Evolutionary conservation across 192 early-diverging fungal species (phyloP).

Genomic region (Spizellomyces sp.): DNA sequence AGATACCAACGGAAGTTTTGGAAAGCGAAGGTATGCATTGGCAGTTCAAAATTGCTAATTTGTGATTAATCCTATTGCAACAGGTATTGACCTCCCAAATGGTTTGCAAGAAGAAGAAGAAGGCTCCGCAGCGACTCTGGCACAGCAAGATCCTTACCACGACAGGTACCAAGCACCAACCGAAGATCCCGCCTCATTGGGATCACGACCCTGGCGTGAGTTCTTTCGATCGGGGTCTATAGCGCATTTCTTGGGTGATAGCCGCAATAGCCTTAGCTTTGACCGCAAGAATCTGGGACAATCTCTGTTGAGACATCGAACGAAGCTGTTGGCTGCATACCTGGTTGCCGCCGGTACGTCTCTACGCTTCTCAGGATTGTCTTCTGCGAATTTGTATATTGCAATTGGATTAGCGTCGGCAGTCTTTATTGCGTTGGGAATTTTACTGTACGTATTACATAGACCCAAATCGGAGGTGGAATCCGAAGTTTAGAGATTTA

Average conservation of each 20-base stretch:
- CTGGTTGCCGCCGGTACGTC: neutral
- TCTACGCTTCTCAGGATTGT: neutral
- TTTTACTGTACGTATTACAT: neutral
- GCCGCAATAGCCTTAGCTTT: neutral
- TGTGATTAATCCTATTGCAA: neutral
- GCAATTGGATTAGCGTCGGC: neutral
- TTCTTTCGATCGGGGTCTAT: too few species aligned
- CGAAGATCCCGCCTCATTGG: neutral
- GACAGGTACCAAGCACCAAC: neutral
- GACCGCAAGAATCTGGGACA: neutral
- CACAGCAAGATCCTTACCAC: neutral
- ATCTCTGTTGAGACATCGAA: neutral
- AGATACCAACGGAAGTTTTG: constrained; percentile 23
- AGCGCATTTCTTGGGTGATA: neutral
- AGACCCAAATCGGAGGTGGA: too few species aligned
- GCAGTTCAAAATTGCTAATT: neutral
- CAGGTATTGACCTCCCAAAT: neutral
- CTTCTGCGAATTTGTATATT: neutral
- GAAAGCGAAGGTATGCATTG: constrained; percentile 3
- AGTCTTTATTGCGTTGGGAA: neutral
- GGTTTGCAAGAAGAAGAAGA: neutral
- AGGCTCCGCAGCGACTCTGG: neutral
- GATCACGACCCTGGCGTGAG: neutral
- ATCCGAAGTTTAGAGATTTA: too few species aligned
- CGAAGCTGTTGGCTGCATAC: neutral